Evolutionary conservation across 768 basidiomycete species (phyloP).

Genomic region (Boletus speciosus): DNA sequence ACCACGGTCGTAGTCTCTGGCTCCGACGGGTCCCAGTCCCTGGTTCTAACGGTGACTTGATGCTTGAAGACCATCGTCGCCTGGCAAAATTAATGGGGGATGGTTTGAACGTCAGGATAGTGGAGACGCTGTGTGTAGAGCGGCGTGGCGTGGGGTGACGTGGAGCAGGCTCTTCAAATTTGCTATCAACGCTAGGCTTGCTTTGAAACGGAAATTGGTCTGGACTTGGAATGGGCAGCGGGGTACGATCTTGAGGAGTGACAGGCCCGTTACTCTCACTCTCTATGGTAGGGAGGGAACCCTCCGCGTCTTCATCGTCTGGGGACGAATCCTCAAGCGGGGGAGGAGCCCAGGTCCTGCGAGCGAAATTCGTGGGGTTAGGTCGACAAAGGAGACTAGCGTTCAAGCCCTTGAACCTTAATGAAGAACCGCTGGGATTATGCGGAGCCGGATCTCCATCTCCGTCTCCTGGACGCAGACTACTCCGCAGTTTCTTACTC

Average conservation of each 20-base stretch:
- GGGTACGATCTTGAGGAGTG: conserved; percentile 52
- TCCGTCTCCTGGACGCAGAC: conserved; percentile 17
- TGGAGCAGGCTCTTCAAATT: conserved; percentile 21
- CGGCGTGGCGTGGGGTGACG: conserved; percentile 25
- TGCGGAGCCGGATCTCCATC: conserved; percentile 30
- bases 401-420: conserved; percentile 35
- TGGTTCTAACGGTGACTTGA: conserved; percentile 34
- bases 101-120: conserved; percentile 53
- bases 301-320: conserved; percentile 29
- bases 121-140: conserved; percentile 27
- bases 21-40: conserved; percentile 34
- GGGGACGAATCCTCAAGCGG: conserved; percentile 33
- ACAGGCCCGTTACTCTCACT: conserved; percentile 51
- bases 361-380: conserved; percentile 58
- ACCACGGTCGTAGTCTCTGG: conserved; percentile 33
- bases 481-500: conserved; percentile 26
- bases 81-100: conserved; percentile 63
- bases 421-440: conserved; percentile 22
- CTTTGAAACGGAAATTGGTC: conserved; percentile 26
- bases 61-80: conserved; percentile 52
- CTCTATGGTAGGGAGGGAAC: conserved; percentile 38
- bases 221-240: conserved; percentile 39
- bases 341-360: conserved; percentile 53
- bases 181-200: conserved; percentile 14
- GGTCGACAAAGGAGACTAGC: conserved; percentile 53